phyloP scores from a whole-genome alignment of 176 grass and related monocot genomes.

The Musa acuminata region DNA sequence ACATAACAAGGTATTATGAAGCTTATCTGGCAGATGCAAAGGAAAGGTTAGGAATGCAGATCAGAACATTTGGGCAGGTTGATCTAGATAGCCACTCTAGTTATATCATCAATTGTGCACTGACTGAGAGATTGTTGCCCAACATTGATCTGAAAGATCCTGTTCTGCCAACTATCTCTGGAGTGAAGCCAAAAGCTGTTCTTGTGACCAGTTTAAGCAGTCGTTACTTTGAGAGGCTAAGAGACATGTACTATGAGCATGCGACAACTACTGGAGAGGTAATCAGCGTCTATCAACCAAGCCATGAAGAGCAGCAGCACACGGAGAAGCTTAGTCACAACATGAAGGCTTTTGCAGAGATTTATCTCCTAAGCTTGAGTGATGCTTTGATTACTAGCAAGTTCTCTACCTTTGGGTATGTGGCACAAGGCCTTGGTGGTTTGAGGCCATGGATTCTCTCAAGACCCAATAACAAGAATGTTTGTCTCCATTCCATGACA shows the following conservation, averaged over 20 bases:
- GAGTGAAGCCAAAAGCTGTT: constrained; percentile 15
- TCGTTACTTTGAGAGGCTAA: constrained; percentile 31
- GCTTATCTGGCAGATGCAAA: constrained; percentile 18
- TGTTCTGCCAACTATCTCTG: background rate
- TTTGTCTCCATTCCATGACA: constrained; percentile 26
- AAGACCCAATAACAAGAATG: background rate
- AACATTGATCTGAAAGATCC: background rate
- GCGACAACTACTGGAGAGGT: constrained; percentile 13
- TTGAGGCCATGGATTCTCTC: constrained; percentile 38
- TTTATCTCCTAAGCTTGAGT: constrained; percentile 13
- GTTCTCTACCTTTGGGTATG: constrained; percentile 47
- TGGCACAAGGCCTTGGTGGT: constrained; percentile 28
- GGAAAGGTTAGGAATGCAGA: constrained; percentile 21
- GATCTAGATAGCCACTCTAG: background rate
- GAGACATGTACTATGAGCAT: constrained; percentile 26
- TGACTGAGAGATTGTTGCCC: constrained; percentile 22
- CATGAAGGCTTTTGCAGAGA: constrained; percentile 18
- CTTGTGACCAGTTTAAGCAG: constrained; percentile 20
- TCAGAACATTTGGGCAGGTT: constrained; percentile 4
- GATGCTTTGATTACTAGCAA: constrained; percentile 7
- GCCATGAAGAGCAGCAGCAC: constrained; percentile 32
- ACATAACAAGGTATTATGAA: constrained; percentile 19
- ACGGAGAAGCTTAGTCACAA: constrained; percentile 16
- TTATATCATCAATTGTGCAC: constrained; percentile 5
- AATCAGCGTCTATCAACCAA: constrained; percentile 39